Base-by-base conservation (phyloP, 306 rosid genomes). In the Cucurbita maxima region DNA sequence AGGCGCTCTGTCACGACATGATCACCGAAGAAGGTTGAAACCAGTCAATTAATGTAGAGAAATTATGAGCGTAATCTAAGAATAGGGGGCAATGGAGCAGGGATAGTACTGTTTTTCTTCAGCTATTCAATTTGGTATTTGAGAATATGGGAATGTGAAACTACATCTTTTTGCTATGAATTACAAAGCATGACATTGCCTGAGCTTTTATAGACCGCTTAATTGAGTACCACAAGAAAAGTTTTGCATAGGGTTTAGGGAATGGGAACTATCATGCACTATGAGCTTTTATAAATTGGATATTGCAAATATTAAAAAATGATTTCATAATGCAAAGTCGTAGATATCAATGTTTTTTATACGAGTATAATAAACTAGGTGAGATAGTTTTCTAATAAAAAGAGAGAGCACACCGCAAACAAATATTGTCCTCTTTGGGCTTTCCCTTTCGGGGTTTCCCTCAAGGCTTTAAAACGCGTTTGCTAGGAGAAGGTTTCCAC, bases 1-100 rank as follows among this genome's bases (percentile, higher is more conserved):
- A 82, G 70, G 48, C 86, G 86, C 73, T 82, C 86, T 82, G 38
- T 76, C 50, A 43, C 16, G n/a, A 45, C 63, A 74, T 40, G 61
- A 56, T 20, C 13, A 44, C 72, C 52, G 44, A 44, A 66, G 50
- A 14, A 66, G 30, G 18, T 66, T 41, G 18, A 9, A 10, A 66
- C 2, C 25, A 66, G 18, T 66, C 37, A 66, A 45, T 41, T 45
- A 41, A 40, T n/a, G 12, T 20, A 47, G 73, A 44, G 20, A 11
- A 18, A 64, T 41, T 8, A 41, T 64, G 15, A 37, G 69, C 14
- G 38, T 10, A 63, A 18, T 41, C 36, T 41, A 34, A 64, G 69
- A 38, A 58, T 10, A 16, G n/a, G 19, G 9, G 38, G 44, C 43
- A 59, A 34, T n/a, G 19, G 52, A 64, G 25, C 15, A 36, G 37